phyloP scores from a whole-genome alignment of 495 filamentous ascomycete species.

The Neurospora discreta region DNA sequence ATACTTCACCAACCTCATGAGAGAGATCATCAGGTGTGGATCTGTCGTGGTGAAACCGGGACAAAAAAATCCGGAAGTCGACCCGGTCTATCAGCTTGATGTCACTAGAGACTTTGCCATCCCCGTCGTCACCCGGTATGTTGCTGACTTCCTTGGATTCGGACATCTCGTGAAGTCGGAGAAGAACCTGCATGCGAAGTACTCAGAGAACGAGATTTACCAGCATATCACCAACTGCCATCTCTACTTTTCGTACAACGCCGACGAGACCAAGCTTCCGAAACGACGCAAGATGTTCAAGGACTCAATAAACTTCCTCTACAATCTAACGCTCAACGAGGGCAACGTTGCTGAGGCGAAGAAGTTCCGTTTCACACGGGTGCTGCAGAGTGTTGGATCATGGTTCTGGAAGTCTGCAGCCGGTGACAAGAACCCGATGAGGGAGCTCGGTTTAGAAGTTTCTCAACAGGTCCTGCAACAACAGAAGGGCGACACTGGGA shows the following conservation, averaged over 20 bases:
- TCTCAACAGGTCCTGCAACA: conserved; percentile 2
- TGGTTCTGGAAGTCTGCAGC: not conserved
- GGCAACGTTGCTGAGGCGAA: conserved; percentile 2
- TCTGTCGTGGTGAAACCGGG: conserved; percentile 4
- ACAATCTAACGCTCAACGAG: conserved; percentile 1
- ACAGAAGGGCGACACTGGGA: not conserved
- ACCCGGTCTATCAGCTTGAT: conserved; percentile 8
- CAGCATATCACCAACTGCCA: conserved; percentile 15
- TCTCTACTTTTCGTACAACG: conserved; percentile 9
- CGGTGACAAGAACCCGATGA: conserved; percentile 1
- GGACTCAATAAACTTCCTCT: conserved; percentile 2
- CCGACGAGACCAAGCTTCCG: conserved; percentile 9
- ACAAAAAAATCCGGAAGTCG: not conserved
- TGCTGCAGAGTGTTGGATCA: not conserved
- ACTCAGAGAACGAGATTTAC: conserved; percentile 13
- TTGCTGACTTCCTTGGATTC: conserved; percentile 12
- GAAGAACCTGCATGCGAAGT: not conserved
- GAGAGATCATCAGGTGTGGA: conserved; percentile 7
- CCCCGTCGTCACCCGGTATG: conserved; percentile 7
- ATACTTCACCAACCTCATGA: conserved; percentile 1
- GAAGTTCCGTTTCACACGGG: not conserved
- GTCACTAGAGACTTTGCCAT: conserved; percentile 11
- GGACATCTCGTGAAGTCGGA: conserved; percentile 3
- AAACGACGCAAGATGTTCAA: conserved; percentile 9
- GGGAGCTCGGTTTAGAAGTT: conserved; percentile 2